Percentiles rank a stretch among this genome's conserved stretches.
phyloP scores from a whole-genome alignment of 2,329 filamentous ascomycete species.

The Dryadomyces quercus-mongolicae region DNA sequence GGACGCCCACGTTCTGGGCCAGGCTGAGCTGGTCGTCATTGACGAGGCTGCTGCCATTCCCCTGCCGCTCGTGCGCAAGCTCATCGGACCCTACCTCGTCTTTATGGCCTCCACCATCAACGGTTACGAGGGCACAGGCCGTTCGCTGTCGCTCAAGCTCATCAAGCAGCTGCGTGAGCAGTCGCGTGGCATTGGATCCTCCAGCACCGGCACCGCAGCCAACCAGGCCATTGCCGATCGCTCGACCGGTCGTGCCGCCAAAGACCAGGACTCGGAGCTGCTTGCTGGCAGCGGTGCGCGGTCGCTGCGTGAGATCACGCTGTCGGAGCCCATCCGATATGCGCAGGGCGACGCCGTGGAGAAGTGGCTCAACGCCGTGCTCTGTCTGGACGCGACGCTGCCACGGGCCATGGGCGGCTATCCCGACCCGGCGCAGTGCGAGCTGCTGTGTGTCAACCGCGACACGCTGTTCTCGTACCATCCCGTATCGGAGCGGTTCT shows the following conservation, averaged over 20 bases:
- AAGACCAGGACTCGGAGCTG: conserved; percentile 46
- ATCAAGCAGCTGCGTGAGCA: conserved; percentile 96
- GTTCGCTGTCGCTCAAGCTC: conserved; percentile 87
- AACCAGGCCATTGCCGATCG: conserved; percentile 64
- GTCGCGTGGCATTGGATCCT: conserved; percentile 49
- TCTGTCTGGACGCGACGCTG: conserved; percentile 87
- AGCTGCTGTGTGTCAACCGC: conserved; percentile 87
- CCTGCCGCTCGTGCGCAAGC: conserved; percentile 77
- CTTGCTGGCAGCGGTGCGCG: conserved; percentile 40
- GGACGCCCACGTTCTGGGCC: conserved; percentile 86
- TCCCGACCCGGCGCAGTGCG: conserved; percentile 82
- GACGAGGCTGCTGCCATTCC: conserved; percentile 97
- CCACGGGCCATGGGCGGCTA: conserved; percentile 62
- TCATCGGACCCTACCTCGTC: conserved; percentile 93
- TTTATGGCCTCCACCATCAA: conserved; percentile 99
- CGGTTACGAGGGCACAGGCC: conserved; percentile 92
- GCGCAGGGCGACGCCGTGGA: conserved; percentile 83
- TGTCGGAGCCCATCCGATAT: conserved; percentile 91
- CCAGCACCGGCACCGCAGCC: conserved; percentile 31
- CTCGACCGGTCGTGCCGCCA: conserved; percentile 60
- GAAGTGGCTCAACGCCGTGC: conserved; percentile 87
- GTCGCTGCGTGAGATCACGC: conserved; percentile 79
- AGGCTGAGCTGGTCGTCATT: conserved; percentile 90
- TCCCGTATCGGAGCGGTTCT: conserved; percentile 88
- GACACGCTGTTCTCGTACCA: conserved; percentile 98